Percentiles rank a stretch among this genome's conserved stretches.
These are phyloP conservation scores for Barnettozyma hawaiiensis DNA, from an alignment of 1,139 yeast species.

Conservation along the genomic window DNA sequence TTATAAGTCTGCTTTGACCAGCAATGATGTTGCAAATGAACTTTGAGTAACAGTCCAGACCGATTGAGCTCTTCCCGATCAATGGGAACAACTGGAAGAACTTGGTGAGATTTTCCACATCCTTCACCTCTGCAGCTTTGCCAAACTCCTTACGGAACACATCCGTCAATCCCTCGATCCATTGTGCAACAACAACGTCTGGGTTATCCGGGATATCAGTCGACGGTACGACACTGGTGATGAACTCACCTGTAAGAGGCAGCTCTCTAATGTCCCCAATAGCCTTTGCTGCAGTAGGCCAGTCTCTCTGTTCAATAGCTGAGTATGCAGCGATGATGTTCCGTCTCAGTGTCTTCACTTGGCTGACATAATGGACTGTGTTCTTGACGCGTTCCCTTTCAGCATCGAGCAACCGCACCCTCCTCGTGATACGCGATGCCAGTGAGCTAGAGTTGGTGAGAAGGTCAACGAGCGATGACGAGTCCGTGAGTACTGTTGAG, in stretches of 20 bases:
- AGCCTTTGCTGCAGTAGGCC: conserved; percentile 68
- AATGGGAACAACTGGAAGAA: conserved; percentile 86
- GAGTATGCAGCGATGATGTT: conserved; percentile 62
- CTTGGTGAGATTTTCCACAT: conserved; percentile 66
- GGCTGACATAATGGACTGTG: conserved; percentile 59
- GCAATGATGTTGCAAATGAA: conserved; percentile 84
- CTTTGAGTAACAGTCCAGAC: conserved; percentile 73
- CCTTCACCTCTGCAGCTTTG: conserved; percentile 59
- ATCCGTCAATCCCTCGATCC: conserved; percentile 52
- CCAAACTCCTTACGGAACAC: conserved; percentile 60
- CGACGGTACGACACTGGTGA: conserved; percentile 83
- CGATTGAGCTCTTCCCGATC: conserved; percentile 65
- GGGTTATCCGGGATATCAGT: conserved; percentile 87
- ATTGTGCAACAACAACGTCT: conserved; percentile 44
- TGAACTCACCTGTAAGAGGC: conserved; percentile 68
- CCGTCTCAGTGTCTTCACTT: conserved; percentile 57
- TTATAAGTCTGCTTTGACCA: conserved; percentile 62
- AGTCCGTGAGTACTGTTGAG: conserved; percentile 36
- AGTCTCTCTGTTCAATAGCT: conserved; percentile 61
- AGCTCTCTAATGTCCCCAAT: conserved; percentile 48
- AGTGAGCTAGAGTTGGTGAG: conserved; percentile 58
- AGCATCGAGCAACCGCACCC: conserved; percentile 62
- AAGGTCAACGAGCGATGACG: conserved; percentile 44
- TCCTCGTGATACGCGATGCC: conserved; percentile 62
- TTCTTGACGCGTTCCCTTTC: conserved; percentile 66